Conservation (phyloP, 495 filamentous ascomycete species). For the Lophium mytilinum region DNA sequence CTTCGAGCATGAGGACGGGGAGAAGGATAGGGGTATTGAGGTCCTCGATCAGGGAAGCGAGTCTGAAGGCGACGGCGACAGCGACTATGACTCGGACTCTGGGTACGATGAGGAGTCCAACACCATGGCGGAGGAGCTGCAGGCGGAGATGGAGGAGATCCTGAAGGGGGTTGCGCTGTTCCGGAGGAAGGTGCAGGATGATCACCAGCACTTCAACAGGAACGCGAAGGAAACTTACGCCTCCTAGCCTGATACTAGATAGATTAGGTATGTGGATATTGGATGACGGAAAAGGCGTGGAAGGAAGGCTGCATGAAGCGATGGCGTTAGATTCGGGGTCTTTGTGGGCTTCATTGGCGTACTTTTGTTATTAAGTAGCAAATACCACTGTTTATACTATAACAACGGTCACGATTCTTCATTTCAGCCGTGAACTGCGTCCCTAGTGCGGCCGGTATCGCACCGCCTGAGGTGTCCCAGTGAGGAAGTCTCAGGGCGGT, state of each 20-base stretch:
- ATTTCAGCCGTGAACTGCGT: no score
- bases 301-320: neutral
- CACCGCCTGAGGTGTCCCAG: no score
- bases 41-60: slow-evolving; percentile 26
- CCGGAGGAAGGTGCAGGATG: slow-evolving; percentile 72
- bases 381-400: no score
- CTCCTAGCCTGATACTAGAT: neutral
- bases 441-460: no score
- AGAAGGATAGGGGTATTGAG: slow-evolving; percentile 28
- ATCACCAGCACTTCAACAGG: slow-evolving; percentile 49
- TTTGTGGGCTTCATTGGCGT: neutral
- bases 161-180: slow-evolving; percentile 73
- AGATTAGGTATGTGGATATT: neutral
- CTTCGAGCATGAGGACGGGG: slow-evolving; percentile 14
- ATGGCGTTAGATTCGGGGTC: neutral
- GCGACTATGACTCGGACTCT: slow-evolving; percentile 36
- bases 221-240: slow-evolving; percentile 7
- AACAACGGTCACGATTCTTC: no score
- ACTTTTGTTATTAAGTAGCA: no score
- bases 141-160: slow-evolving; percentile 26
- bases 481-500: no score
- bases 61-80: slow-evolving; percentile 20
- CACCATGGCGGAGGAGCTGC: slow-evolving; percentile 44
- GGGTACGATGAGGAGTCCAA: slow-evolving; percentile 38
- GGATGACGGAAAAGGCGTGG: neutral